A percentile compares a stretch with the other conserved stretches of the same genome.
These are phyloP conservation scores for Trametes cubensis DNA, from an alignment of 768 basidiomycete species.

Conservation along the genomic window DNA sequence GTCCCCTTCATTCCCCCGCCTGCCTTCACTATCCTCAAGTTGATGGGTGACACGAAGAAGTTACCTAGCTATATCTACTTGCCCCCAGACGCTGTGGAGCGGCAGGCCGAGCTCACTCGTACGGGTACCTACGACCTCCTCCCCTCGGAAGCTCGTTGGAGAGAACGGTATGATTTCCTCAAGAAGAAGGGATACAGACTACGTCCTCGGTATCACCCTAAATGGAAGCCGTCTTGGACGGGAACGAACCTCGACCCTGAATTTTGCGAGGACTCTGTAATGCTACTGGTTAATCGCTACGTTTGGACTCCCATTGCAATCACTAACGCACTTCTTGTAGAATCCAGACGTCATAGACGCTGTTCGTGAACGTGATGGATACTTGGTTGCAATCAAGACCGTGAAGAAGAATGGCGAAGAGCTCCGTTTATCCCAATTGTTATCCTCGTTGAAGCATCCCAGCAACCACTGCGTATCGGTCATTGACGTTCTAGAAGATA, in stretches of 20 bases:
- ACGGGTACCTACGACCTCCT: constrained; percentile 4
- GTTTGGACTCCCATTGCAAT: neutral
- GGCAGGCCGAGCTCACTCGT: constrained; percentile 4
- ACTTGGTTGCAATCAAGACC: constrained; percentile 23
- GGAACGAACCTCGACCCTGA: constrained; percentile 13
- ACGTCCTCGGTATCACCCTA: constrained; percentile 19
- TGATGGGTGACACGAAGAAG: neutral
- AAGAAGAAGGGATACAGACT: constrained; percentile 10
- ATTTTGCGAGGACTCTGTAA: constrained; percentile 24
- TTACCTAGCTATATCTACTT: constrained; percentile 2
- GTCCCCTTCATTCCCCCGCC: neutral
- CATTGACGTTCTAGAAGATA: constrained; percentile 26
- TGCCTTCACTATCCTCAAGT: neutral
- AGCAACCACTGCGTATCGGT: constrained; percentile 32
- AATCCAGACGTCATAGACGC: constrained; percentile 24
- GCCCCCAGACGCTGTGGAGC: neutral
- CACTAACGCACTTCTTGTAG: neutral
- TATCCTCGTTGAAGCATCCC: constrained; percentile 11
- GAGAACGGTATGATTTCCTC: constrained; percentile 16
- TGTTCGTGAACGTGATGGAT: neutral
- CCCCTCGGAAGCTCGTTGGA: constrained; percentile 15
- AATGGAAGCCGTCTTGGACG: constrained; percentile 28
- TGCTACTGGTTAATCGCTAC: neutral
- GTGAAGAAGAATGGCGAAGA: neutral
- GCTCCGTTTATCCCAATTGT: constrained; percentile 12